A percentile compares a stretch with the other conserved stretches of the same genome.
These are phyloP conservation scores for Populus nigra DNA, from an alignment of 345 rosid species.

Conservation along the genomic window DNA sequence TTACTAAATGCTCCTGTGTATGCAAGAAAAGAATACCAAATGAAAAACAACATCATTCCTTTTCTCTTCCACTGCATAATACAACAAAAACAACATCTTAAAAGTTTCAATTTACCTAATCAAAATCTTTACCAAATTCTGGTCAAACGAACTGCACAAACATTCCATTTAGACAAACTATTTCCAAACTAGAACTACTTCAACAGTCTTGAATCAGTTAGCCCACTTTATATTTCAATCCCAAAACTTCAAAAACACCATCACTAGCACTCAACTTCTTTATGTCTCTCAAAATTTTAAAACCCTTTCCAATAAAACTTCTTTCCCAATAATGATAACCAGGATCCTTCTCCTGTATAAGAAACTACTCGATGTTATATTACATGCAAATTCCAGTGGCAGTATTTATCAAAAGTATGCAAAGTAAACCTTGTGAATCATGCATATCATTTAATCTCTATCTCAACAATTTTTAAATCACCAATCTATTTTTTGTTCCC, in stretches of 20 bases:
- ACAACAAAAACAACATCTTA: neutral
- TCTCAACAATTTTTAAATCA: neutral
- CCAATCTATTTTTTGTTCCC: neutral
- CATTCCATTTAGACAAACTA: neutral
- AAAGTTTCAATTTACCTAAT: neutral
- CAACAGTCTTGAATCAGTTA: no score
- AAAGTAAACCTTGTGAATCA: neutral
- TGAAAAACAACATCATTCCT: neutral
- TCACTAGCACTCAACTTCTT: neutral
- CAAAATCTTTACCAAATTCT: neutral
- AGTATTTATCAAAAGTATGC: no score
- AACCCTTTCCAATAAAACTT: neutral
- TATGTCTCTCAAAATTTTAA: neutral
- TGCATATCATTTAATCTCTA: neutral
- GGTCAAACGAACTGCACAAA: neutral
- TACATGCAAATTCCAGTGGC: no score
- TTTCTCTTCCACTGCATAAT: neutral
- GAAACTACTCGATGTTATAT: no score
- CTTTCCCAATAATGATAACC: neutral
- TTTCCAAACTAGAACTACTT: no score
- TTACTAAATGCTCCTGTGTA: slow-evolving; percentile 47
- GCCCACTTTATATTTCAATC: neutral
- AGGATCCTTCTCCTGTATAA: no score
- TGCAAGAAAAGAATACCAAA: neutral
- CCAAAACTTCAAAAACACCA: neutral